phyloP scores from a whole-genome alignment of 2,329 filamentous ascomycete species.

The Xylaria sp. region DNA sequence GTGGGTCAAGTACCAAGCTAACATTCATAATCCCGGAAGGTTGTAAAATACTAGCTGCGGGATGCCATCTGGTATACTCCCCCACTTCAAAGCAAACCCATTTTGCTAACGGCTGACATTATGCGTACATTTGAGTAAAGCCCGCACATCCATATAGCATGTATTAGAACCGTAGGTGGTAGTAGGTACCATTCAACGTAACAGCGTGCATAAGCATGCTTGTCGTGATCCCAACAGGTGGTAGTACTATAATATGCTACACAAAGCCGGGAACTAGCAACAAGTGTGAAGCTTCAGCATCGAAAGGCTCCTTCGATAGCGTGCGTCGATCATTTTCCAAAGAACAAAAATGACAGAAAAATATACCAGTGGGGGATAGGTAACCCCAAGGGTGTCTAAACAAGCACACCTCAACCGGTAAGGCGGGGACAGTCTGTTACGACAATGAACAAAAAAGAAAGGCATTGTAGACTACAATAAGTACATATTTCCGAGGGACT shows the following conservation, averaged over 20 bases:
- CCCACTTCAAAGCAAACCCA: neutral
- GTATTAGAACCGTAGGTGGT: too few relatives aligned
- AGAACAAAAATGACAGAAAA: neutral
- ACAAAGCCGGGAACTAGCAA: neutral
- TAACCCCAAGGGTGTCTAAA: conserved; percentile 1
- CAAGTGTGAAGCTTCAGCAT: neutral
- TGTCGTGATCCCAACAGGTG: neutral
- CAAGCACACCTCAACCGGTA: conserved; percentile 1
- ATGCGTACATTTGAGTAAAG: neutral
- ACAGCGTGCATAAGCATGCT: neutral
- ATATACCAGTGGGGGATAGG: neutral
- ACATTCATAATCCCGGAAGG: too few relatives aligned
- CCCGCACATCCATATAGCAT: too few relatives aligned
- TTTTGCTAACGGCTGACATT: conserved; percentile 8
- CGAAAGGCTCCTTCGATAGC: neutral
- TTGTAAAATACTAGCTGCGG: neutral
- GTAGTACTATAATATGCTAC: neutral
- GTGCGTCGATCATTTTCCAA: neutral
- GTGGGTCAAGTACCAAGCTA: too few relatives aligned
- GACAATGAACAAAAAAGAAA: conserved; percentile 14
- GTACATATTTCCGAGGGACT: neutral
- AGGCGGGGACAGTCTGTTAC: neutral
- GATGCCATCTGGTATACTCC: neutral
- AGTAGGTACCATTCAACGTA: neutral
- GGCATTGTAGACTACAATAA: neutral